A percentile compares a stretch with the other conserved stretches of the same genome.
Conservation (phyloP, 2,329 filamentous ascomycete genomes). For the Aspergillus persii region DNA sequence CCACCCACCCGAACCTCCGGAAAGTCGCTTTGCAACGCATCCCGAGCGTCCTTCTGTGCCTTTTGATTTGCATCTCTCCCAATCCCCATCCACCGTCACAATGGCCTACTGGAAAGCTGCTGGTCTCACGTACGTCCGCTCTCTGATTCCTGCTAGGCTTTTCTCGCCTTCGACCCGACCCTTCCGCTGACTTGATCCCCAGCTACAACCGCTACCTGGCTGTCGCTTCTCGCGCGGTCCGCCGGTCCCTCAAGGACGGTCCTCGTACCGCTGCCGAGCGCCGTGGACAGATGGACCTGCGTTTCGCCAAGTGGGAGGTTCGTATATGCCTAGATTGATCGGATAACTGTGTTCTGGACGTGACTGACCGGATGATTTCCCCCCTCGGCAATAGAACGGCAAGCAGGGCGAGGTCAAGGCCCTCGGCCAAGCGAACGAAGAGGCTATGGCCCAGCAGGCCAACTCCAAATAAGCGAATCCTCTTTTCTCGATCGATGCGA, state of each 20-base stretch:
- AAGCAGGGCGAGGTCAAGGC: conserved; percentile 86
- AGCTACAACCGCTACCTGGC: conserved; percentile 99
- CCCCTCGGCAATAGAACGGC: conserved; percentile 67
- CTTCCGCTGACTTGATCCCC: conserved; percentile 30
- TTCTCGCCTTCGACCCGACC: neutral
- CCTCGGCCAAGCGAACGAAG: conserved; percentile 58
- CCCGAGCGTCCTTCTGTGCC: conserved; percentile 27
- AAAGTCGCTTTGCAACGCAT: conserved; percentile 32
- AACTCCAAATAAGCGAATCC: conserved; percentile 40
- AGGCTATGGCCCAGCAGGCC: conserved; percentile 45
- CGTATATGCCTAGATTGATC: conserved; percentile 43
- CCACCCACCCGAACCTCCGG: conserved; percentile 32
- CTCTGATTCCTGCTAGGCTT: conserved; percentile 23
- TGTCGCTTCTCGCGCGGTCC: conserved; percentile 89
- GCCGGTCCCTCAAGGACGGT: conserved; percentile 95
- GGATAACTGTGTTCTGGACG: conserved; percentile 4
- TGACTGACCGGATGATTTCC: conserved; percentile 30
- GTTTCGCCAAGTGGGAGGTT: conserved; percentile 95
- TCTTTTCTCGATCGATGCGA: conserved; percentile 12
- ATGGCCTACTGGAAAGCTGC: conserved; percentile 99
- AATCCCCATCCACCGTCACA: conserved; percentile 49
- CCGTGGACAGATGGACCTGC: conserved; percentile 83
- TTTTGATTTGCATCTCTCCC: conserved; percentile 27
- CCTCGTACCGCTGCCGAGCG: conserved; percentile 84
- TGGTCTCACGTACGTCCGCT: conserved; percentile 76